Evolutionary conservation across 2,329 filamentous ascomycete genomes (phyloP), one percentile per base, ranked within the genome.

Genomic region (Basipetospora chlamydospora): DNA sequence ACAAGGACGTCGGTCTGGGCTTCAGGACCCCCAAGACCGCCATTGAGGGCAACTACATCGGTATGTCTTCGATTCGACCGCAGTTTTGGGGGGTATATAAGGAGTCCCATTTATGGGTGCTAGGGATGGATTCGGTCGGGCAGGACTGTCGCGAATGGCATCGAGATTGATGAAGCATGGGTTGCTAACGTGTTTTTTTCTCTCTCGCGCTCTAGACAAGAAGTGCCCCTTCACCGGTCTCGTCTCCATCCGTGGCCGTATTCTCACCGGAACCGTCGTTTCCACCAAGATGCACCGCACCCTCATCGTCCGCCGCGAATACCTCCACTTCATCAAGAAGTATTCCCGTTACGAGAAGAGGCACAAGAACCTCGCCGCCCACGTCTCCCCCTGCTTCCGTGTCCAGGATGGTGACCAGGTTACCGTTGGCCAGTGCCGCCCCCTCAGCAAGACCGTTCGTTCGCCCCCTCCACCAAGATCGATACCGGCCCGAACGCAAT

Each of bases 221-320:
- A 98, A 98, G 78, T 98, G 90, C 82, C 90, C 90, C 53, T 98
- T 98, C 81, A 94, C 86, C 55, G 92, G 92, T 64, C 75, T 88
- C 65, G 87, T 98, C 65, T 96, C 90, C 51, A 98, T 98, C 75
- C 90, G 90, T 73, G 90, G 90, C 67, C 88, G 90, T 88, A 98
- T 98, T 77, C 76, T 98, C 53, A 96, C 88, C 63, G 90, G 90
- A 60, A 95, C 86, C 62, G 90, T 98, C 60, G 82, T 96, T 61
- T 96, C 88, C 57, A 98, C 90, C 70, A 98, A 98, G 84, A 98
- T 98, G 90, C 90, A 98, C 83, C 84, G 90, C 70, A 98, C 90
- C 58, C 72, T 96, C 64, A 81, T 98, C 71, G 92, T 98, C 77
- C 90, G 90, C 66, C 81, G 90, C 69, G 90, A 98, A 77, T 98